Base-by-base conservation (phyloP, 495 filamentous ascomycete species). In the Viridothelium virens region DNA sequence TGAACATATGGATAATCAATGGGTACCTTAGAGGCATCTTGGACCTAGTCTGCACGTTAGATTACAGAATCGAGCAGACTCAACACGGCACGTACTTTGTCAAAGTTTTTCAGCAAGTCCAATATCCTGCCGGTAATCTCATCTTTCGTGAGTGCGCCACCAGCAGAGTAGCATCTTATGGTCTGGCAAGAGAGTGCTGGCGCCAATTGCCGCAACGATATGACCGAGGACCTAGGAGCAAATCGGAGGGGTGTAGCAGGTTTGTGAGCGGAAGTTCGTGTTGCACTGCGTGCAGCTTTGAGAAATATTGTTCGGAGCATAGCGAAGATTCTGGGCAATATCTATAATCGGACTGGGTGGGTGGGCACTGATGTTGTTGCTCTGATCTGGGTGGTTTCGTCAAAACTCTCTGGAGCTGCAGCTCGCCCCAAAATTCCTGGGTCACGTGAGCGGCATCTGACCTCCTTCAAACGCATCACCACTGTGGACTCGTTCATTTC, bases 41-140 rank as follows among this genome's bases (percentile, higher is more conserved):
- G 37, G 37, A 63, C 61, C 61, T 63, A 47, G 12, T 38, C 37
- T 33, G 18, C 38, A 14, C 12, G 56, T 68, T 46, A 65, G 47
- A 61, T 1, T 59, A 9, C 10, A n/a, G 1, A 1, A 6, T 59
- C 25, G 5, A 36, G 7, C 7, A 11, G 36, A 18, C n/a, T 3
- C 5, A 18, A 36, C 3, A 36, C 2, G 18, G 61, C 66, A 62
- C 87, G 71, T 78, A 96, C 94, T 89, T 98, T 98, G 82, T 98
- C 94, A 79, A 97, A 98, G 76, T 89, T 91, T 76, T 89, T 88
- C 77, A 98, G 78, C 66, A 98, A 83, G 80, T 89, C 87, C 79
- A 96, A 84, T 84, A 98, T 97, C 73, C 94, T 87, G 62, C 89
- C 89, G 79, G 96, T 89, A 66, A 97, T 88, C 78, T 97, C 92